phyloP scores from a whole-genome alignment of 2,329 filamentous ascomycete species.

The Cytospora piceicola region DNA sequence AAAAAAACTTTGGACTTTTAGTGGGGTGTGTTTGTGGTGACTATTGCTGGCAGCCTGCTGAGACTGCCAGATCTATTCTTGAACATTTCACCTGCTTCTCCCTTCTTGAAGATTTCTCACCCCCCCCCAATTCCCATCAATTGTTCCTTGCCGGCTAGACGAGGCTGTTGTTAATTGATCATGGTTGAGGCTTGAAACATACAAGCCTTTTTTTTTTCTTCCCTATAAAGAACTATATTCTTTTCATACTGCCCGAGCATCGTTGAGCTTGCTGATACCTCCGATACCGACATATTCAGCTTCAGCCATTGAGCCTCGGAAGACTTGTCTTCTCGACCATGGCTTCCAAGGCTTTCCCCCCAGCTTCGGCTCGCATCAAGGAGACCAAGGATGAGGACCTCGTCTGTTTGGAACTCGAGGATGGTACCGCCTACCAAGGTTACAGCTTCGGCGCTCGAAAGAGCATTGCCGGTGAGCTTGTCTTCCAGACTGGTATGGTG shows the following conservation, averaged over 20 bases:
- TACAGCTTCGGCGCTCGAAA: slow-evolving; percentile 96
- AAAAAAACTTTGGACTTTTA: slow-evolving; percentile 22
- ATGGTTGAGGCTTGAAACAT: slow-evolving; percentile 24
- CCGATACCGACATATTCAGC: slow-evolving; percentile 21
- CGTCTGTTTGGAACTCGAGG: slow-evolving; percentile 88
- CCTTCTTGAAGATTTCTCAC: slow-evolving; percentile 7
- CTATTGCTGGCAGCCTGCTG: neutral
- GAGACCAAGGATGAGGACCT: slow-evolving; percentile 60
- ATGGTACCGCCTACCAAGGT: slow-evolving; percentile 89
- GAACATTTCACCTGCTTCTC: neutral
- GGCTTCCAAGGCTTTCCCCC: slow-evolving; percentile 49
- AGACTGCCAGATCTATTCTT: neutral
- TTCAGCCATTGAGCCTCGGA: slow-evolving; percentile 14
- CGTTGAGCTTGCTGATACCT: slow-evolving; percentile 21
- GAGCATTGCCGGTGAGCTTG: slow-evolving; percentile 93
- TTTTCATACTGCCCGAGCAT: slow-evolving; percentile 14
- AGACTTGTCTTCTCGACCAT: slow-evolving; percentile 34
- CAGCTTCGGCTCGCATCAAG: slow-evolving; percentile 64
- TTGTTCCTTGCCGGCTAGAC: slow-evolving; percentile 27
- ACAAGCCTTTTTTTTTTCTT: slow-evolving; percentile 17
- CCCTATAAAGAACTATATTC: slow-evolving; percentile 17
- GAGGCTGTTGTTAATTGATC: slow-evolving; percentile 23
- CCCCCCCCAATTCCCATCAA: slow-evolving; percentile 13
- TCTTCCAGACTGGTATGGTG: slow-evolving; percentile 99
- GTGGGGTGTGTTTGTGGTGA: slow-evolving; percentile 8